A percentile compares a stretch with the other conserved stretches of the same genome.
Evolutionary conservation across 345 rosid genomes (phyloP).

Genomic region (Camelina hispida): DNA sequence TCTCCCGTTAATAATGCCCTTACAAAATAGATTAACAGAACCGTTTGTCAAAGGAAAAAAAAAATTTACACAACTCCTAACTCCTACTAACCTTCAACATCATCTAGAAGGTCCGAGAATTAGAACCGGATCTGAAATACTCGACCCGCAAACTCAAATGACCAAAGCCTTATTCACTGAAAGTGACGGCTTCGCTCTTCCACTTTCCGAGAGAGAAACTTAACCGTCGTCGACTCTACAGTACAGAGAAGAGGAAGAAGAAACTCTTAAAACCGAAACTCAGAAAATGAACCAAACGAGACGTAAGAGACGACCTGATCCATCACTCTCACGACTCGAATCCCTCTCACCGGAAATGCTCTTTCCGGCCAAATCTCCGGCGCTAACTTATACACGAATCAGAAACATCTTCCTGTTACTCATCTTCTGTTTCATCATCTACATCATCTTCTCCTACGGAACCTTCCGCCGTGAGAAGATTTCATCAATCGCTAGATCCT

Average conservation of each 20-base stretch:
- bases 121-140: not conserved
- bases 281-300: slow-evolving; percentile 38
- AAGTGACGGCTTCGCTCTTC: not conserved
- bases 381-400: slow-evolving; percentile 50
- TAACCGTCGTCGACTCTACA: slow-evolving; percentile 18
- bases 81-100: not conserved
- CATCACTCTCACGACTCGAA: slow-evolving; percentile 30
- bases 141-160: slow-evolving; percentile 18
- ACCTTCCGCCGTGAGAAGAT: slow-evolving; percentile 43
- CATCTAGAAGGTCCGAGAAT: not conserved
- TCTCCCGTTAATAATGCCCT: not conserved
- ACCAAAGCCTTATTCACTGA: not conserved
- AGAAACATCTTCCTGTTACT: slow-evolving; percentile 57
- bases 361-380: slow-evolving; percentile 44
- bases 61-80: too few relatives aligned
- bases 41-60: too few relatives aligned
- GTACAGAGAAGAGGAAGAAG: not conserved
- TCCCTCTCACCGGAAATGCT: slow-evolving; percentile 44
- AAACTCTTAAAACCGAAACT: not conserved
- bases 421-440: slow-evolving; percentile 51
- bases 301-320: slow-evolving; percentile 42
- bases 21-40: too few relatives aligned
- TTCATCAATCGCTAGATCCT: slow-evolving; percentile 37
- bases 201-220: slow-evolving; percentile 11
- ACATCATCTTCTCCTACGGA: slow-evolving; percentile 49